phyloP scores from a whole-genome alignment of 805 yeast species.

The Saccharomycopsis vini region DNA sequence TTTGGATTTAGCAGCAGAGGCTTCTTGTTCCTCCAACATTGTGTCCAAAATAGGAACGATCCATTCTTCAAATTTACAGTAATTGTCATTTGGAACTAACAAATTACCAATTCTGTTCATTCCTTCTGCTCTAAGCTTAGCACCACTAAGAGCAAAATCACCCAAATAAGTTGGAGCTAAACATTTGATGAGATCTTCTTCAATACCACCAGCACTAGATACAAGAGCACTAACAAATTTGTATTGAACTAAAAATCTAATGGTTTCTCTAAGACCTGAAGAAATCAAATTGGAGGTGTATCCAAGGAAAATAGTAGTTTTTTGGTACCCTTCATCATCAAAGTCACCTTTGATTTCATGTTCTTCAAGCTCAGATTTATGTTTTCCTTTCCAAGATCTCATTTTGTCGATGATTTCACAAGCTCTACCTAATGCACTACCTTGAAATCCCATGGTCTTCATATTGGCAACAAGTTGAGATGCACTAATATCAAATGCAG shows the following conservation, averaged over 20 bases:
- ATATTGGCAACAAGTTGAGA: constrained; percentile 69
- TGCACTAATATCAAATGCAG: constrained; percentile 71
- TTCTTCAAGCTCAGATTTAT: constrained; percentile 57
- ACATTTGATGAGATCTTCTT: constrained; percentile 94
- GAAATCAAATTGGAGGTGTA: constrained; percentile 94
- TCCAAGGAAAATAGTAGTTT: constrained; percentile 89
- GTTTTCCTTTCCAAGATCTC: constrained; percentile 89
- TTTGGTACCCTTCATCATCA: constrained; percentile 70
- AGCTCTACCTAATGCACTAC: constrained; percentile 74
- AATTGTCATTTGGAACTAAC: constrained; percentile 95
- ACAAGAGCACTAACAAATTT: constrained; percentile 93
- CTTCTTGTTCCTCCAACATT: constrained; percentile 83
- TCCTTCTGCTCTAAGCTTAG: constrained; percentile 81
- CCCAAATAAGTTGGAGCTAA: constrained; percentile 95
- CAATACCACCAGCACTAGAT: constrained; percentile 97
- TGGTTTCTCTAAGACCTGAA: constrained; percentile 86
- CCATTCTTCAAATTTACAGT: constrained; percentile 98
- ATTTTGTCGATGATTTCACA: constrained; percentile 88
- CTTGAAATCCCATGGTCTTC: constrained; percentile 97
- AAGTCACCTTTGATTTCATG: constrained; percentile 63
- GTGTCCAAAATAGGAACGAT: constrained; percentile 87
- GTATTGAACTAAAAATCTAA: constrained; percentile 83
- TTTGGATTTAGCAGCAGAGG: constrained; percentile 44
- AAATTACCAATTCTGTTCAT: constrained; percentile 96
- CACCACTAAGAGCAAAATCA: constrained; percentile 77